Percentiles rank a stretch among this genome's conserved stretches.
Evolutionary conservation across 169 alveolate species (phyloP).

Genomic region (Plasmodium sp.): DNA sequence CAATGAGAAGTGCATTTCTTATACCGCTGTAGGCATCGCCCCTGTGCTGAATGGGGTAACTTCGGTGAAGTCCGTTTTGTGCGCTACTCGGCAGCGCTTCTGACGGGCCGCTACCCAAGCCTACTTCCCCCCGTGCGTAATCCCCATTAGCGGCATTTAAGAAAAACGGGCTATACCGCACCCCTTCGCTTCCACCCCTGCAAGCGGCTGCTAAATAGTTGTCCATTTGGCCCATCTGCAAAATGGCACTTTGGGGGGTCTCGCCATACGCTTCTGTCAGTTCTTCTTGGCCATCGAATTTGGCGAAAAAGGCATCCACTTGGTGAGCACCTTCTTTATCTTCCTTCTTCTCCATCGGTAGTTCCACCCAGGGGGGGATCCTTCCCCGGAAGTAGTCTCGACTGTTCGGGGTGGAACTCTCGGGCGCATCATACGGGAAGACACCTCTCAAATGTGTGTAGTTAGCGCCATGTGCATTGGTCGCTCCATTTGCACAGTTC

Average conservation of each 20-base stretch:
- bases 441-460: not conserved
- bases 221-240: not conserved
- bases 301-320: not conserved
- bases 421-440: not conserved
- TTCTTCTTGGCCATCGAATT: not conserved
- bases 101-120: not conserved
- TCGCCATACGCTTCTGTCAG: not conserved
- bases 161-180: not conserved
- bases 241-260: not conserved
- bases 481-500: not conserved
- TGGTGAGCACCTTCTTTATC: not conserved
- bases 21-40: not conserved
- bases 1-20: not conserved
- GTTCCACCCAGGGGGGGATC: not conserved
- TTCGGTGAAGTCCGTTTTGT: not conserved
- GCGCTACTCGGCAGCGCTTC: not conserved
- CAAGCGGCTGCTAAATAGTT: not conserved
- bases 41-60: not conserved
- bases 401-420: not conserved
- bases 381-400: not conserved
- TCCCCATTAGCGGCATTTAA: not conserved
- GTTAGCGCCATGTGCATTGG: not conserved
- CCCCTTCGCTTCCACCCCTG: not conserved
- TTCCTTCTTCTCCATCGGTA: not conserved
- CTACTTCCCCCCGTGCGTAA: not conserved